phyloP scores from a whole-genome alignment of 1,284 basidiomycete genomes.

The Ustilago esculenta region DNA sequence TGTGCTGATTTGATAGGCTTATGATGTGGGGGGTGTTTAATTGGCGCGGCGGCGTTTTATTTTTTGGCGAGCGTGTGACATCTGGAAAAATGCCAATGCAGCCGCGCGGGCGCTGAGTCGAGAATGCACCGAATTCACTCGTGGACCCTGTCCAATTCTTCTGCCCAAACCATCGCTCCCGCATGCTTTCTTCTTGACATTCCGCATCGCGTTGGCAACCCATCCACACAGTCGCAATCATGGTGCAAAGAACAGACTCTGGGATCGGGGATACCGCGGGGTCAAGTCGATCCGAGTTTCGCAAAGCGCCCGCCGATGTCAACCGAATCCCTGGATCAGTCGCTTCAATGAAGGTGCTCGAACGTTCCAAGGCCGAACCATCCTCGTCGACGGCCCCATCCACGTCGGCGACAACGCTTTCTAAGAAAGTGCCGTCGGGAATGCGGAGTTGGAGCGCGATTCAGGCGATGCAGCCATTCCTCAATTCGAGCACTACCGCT shows the following conservation, averaged over 20 bases:
- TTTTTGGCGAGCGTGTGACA: neutral
- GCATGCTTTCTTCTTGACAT: neutral
- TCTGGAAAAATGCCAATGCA: conserved; percentile 3
- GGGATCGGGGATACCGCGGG: no score
- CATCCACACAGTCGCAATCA: no score
- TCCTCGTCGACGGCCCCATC: neutral
- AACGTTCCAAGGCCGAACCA: conserved; percentile 4
- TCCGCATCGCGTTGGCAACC: no score
- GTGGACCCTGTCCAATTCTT: no score
- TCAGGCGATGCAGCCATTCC: conserved; percentile 32
- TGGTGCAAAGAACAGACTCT: no score
- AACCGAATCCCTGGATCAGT: conserved; percentile 41
- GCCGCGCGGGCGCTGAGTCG: neutral
- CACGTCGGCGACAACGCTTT: neutral
- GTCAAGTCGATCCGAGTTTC: conserved; percentile 1
- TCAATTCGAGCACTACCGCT: conserved; percentile 23
- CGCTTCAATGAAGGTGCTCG: conserved; percentile 35
- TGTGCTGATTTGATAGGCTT: neutral
- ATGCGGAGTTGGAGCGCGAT: conserved; percentile 11
- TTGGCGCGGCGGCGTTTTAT: no score
- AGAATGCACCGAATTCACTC: neutral
- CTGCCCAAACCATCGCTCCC: neutral
- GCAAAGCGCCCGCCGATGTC: conserved; percentile 20
- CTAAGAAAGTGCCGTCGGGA: neutral
- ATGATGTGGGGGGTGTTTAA: neutral